Evolutionary conservation across 768 basidiomycete species (phyloP).

Genomic region (Polyporus arcularius): DNA sequence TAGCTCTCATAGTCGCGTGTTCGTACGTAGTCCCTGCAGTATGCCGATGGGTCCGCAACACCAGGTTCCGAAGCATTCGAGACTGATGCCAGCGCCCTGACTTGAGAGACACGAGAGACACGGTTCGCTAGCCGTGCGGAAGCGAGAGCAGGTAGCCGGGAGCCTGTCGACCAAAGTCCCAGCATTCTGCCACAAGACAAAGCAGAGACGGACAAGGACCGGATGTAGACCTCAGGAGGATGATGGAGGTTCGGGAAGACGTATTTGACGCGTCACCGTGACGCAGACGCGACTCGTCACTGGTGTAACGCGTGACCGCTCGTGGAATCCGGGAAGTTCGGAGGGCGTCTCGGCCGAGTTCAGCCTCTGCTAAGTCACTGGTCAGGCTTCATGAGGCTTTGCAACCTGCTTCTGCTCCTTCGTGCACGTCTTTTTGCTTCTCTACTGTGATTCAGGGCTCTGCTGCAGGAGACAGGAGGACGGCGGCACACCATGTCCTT

Average conservation of each 20-base stretch:
- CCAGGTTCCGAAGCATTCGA: conserved; percentile 11
- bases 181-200: background rate
- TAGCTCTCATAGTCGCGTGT: conserved; percentile 85
- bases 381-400: background rate
- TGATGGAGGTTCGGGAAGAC: background rate
- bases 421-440: background rate
- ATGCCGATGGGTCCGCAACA: conserved; percentile 41
- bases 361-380: background rate
- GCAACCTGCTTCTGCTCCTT: background rate
- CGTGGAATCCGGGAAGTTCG: conserved; percentile 4
- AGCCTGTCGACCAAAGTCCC: background rate
- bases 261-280: conserved; percentile 5
- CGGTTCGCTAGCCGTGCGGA: background rate
- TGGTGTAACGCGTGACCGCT: background rate
- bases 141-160: background rate
- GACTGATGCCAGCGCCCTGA: conserved; percentile 7
- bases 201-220: too few relatives aligned
- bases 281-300: conserved; percentile 9
- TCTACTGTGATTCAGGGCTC: background rate
- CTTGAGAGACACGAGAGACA: background rate
- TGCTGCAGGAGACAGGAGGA: background rate
- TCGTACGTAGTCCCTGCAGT: conserved; percentile 71
- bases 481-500: conserved; percentile 26
- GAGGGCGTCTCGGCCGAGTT: background rate
- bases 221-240: background rate